Base-by-base conservation (phyloP, 306 rosid species). In the Citrullus mucosospermus region DNA sequence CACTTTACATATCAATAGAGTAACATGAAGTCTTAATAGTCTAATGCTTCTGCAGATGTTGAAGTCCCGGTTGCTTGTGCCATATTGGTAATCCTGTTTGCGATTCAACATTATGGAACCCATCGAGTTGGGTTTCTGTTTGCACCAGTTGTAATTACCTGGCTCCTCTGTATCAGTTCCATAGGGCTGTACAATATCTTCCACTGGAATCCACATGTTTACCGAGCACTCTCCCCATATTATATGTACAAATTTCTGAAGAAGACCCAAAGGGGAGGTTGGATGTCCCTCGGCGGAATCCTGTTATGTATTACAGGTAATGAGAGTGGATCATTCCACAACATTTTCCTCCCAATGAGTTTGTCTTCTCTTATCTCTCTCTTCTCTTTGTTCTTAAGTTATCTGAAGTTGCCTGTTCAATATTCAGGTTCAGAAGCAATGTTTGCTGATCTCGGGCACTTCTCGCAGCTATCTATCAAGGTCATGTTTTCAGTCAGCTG, bases 251-350 rank as follows among this genome's bases (percentile, higher is more conserved):
- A 92, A 57, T 93, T 93, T 83, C 84, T 93, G 60, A 93, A 83
- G 50, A 93, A 93, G 83, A 93, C 98, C 11, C 92, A 82, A 87
- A 84, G 83, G 75, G 85, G 89, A 75, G 98, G 98, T 34, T 93
- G 98, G 98, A 93, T 90, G 98, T 90, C 98, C 60, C 79, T 93
- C 82, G 98, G 98, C 12, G 97, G 98, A 60, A 92, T 92, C 78
- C 87, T 93, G 54, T 71, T 92, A 74, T 93, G 98, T 55, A 93
- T 93, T 78, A 93, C 98, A 73, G 98, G 98, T 93, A 90, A 90
- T 62, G 18, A 79, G 61, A 73, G 46, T 50, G 16, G 78, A 32
- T 51, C 9, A 2, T 9, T 14, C 57, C 44, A 4, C 77, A 14
- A 41, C 20, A 15, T 48, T 22, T 70, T 69, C 3, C 13, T 44